Evolutionary conservation across 768 basidiomycete species (phyloP), one percentile per base, ranked within the genome.

Genomic region (Sporobolomyces phaffii): DNA sequence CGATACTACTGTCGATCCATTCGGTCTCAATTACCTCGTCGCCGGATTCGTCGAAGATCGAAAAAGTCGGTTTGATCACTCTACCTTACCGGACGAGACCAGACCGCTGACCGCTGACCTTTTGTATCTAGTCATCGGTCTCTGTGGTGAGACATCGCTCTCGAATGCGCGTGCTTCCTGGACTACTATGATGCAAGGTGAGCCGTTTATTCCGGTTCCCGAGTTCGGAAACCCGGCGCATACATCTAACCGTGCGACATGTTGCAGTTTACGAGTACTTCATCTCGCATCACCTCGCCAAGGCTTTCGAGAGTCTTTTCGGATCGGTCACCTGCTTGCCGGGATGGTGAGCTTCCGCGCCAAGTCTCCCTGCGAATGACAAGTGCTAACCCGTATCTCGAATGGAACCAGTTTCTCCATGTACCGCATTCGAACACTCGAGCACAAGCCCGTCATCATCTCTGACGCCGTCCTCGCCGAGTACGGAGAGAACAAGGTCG

Each of bases 251-350:
- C 3, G 38, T 74, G 24, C 36, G 29, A 50, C 26, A 44, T 9
- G 50, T 24, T 18, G 33, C 49, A 54, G 92, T 97, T 29, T 98
- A 97, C 81, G 94, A 97, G 76, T 97, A 97, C 82, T 98, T 91
- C 81, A 91, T 99, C 73, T 97, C 92, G 1, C 94, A 99, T 80
- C 90, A 97, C 78, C 86, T 97, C 82, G 90, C 93, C 52, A 99
- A 99, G 78, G 91, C 94, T 0, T 98, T 99, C 79, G 96, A 98
- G 79, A 86, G 84, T 72, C 82, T 98, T 4, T 99, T 99, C 76
- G 93, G 93, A 51, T 94, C 92, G 28, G 94, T 99, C 68, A 98
- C 93, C 48, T 99, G 96, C 84, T 82, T 98, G 66, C 94, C 96
- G 26, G 94, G 96, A 81, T 98, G 94, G 62, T 97, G 93, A 77